These are phyloP conservation scores for Fusarium verrucosum DNA, from an alignment of 2,329 filamentous ascomycete genomes.

Conservation along the genomic window DNA sequence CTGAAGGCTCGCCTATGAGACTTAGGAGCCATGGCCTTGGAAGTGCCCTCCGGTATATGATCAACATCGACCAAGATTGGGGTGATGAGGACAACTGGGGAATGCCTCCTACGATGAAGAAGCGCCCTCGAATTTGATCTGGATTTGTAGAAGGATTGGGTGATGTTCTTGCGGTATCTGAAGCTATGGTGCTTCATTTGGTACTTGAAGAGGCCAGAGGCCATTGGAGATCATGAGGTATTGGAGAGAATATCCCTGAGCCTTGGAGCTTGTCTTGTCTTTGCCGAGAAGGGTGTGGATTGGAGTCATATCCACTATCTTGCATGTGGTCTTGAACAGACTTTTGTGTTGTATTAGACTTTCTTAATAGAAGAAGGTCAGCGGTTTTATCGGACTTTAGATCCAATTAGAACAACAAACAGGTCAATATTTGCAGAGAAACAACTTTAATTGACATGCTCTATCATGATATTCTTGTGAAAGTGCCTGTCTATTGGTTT, in stretches of 20 bases:
- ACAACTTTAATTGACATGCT: background rate
- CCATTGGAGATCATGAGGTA: too few relatives aligned
- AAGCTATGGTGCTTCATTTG: background rate
- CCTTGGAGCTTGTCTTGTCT: too few relatives aligned
- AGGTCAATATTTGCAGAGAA: background rate
- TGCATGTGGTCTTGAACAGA: too few relatives aligned
- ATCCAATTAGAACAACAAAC: background rate
- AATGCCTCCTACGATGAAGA: background rate
- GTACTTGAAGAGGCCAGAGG: too few relatives aligned
- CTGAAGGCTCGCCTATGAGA: background rate
- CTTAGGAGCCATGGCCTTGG: slow-evolving; percentile 36
- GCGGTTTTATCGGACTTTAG: background rate
- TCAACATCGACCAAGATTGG: slow-evolving; percentile 33
- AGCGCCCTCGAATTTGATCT: slow-evolving; percentile 12
- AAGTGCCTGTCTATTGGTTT: background rate
- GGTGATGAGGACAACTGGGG: slow-evolving; percentile 22
- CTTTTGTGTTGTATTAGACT: too few relatives aligned
- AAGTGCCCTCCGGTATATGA: slow-evolving; percentile 36
- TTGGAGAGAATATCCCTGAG: too few relatives aligned
- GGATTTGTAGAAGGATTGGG: background rate
- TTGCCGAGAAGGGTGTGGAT: too few relatives aligned
- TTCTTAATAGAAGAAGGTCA: too few relatives aligned
- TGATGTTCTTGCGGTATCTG: too few relatives aligned
- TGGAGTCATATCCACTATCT: too few relatives aligned
- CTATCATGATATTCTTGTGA: background rate